These are phyloP conservation scores for Bolboschoenus planiculmis DNA, from an alignment of 176 grass and related monocot species.

Conservation along the genomic window DNA sequence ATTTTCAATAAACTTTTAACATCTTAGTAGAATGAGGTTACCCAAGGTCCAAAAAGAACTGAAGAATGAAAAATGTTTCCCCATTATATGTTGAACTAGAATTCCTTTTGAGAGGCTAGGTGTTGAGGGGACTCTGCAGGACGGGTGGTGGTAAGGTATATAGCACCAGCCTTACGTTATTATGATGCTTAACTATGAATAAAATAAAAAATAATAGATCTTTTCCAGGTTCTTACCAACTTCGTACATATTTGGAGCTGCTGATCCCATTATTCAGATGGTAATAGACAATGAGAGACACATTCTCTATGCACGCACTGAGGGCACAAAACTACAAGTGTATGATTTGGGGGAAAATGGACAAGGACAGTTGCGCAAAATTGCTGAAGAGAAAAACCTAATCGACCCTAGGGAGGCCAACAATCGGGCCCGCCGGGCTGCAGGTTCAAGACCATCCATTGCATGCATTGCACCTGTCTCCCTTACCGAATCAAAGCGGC, in stretches of 20 bases:
- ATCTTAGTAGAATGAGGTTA: background rate
- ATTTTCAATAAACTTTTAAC: background rate
- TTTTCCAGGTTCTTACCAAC: conserved; percentile 89
- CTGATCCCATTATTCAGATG: conserved; percentile 92
- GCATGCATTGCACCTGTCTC: conserved; percentile 70
- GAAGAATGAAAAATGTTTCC: background rate
- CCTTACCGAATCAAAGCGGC: conserved; percentile 77
- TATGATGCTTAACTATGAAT: background rate
- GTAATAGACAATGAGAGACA: conserved; percentile 84
- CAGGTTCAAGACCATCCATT: conserved; percentile 63
- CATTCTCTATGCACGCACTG: conserved; percentile 79
- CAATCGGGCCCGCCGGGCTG: conserved; percentile 51
- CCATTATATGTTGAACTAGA: background rate
- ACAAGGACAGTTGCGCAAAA: conserved; percentile 66
- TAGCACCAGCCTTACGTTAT: conserved; percentile 18
- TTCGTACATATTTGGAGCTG: conserved; percentile 83
- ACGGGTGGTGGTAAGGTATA: background rate
- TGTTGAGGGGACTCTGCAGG: background rate
- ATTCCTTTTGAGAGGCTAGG: conserved; percentile 10
- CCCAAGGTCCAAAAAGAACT: background rate
- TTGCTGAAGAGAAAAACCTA: conserved; percentile 88
- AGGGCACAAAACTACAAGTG: conserved; percentile 76
- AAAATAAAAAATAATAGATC: background rate
- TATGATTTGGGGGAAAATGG: conserved; percentile 89
- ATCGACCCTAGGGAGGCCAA: conserved; percentile 72